Base-by-base conservation (phyloP, 2,329 filamentous ascomycete species). In the Basipetospora sp. region DNA sequence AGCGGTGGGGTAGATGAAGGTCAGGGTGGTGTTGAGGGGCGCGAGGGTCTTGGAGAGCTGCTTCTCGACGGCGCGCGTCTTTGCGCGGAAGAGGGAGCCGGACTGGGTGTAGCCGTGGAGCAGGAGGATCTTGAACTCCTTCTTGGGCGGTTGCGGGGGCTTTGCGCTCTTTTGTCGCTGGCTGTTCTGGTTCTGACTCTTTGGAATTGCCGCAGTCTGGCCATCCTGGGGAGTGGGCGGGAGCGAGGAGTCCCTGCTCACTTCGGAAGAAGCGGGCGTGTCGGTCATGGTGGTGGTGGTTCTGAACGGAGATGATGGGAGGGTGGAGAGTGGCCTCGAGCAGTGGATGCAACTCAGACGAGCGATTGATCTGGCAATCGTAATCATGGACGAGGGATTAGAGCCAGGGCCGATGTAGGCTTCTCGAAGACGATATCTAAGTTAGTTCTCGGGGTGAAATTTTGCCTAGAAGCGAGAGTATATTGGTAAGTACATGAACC, bases 91-190 rank as follows among this genome's bases (percentile, higher is more conserved):
- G 44, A 86, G 65, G 4, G 77, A 59, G 4, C 87, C 86, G 19
- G 83, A 92, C 65, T 96, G 88, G 6, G 88, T 94, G 70, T 77
- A 94, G 57, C 88, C 81, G 50, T 87, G 81, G 19, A 87, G 67
- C 79, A 86, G 84, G 31, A 87, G 64, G 44, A 87, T 77, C 56
- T 77, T 83, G 41, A 77, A 48, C 38, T 68, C 59, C 39, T 54
- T 65, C 55, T 67, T 70, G 3, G 36, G 36, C 14, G 34, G 33
- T 36, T 41, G 41, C 16, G 42, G 42, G 14, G 31, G 11, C 30
- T 32, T 28, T 6, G 20, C 18, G 11, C 13, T 13, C n/a, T 15
- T 34, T 27, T 34, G n/a, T n/a, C n/a, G n/a, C n/a, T n/a, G 34
- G 34, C 26, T 14, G 14, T n/a, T 15, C 20, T 31, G 15, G 16